Evolutionary conservation across 768 basidiomycete species (phyloP), one percentile per base, ranked within the genome.

Genomic region (Xerocomus brunneocitrinus): DNA sequence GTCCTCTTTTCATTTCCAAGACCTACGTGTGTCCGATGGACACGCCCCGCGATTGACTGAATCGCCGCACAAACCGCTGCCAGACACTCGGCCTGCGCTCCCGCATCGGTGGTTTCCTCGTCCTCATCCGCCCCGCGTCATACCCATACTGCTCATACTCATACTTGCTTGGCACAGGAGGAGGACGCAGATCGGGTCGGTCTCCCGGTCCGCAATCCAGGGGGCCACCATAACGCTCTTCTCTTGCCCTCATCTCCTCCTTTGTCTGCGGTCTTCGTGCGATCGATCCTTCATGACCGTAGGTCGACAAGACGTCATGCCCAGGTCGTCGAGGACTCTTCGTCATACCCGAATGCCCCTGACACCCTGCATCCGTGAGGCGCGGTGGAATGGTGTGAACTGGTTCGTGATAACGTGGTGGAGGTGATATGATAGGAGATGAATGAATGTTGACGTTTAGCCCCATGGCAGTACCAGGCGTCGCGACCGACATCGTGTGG

Each of bases 351-450:
- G 52, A 14, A 12, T 47, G 64, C 66, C 43, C 65, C 61, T 64
- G 65, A 57, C 56, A 52, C 47, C 60, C 65, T 51, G 54, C 54
- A 9, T 67, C 64, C 57, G 56, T 48, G 52, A 62, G 65, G 62
- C 58, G 60, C n/a, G 55, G 56, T 41, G 58, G 40, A 5, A 47
- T 34, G 28, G 16, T n/a, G 5, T 22, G 51, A 3, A 43, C 46
- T 3, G 56, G 25, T 31, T 67, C 65, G 27, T 56, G 60, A 58
- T 65, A 60, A 38, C 55, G 65, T 52, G 62, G 49, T 22, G 59
- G 51, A 1, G 53, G 52, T 53, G 54, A 43, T 49, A 52, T 45
- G 44, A 59, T 56, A 30, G 54, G 54, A 30, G 65, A 46, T 2
- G 30, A 28, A 44, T 55, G 49, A 3, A 10, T 34, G 40, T 47